Evolutionary conservation across 164 flowering plant species (phyloP), one percentile per base, ranked within the genome.

Genomic region (Chimonanthus praecox): DNA sequence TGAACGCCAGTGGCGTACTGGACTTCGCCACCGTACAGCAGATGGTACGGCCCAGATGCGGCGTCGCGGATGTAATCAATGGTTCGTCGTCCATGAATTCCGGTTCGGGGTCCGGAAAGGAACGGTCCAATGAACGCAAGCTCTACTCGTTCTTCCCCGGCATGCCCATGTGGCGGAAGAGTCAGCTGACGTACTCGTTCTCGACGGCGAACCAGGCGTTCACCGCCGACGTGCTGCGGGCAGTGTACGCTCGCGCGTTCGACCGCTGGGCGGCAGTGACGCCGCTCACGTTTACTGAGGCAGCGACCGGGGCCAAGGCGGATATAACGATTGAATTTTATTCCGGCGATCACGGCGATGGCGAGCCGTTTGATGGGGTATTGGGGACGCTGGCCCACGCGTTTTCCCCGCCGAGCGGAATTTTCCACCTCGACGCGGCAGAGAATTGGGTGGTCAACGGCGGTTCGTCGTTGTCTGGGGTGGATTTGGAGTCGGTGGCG

Each of bases 371-470:
- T 75, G 96, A 90, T 51, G 96, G 93, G 45, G 84, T 79, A 3
- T 16, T 89, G 49, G 96, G 96, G 8, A 84, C 86, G 50, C 76
- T 90, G 67, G 97, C 86, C 7, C 94, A 90, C 75, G 92, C 93
- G 4, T 88, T 88, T 76, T 84, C 91, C 20, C 94, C 93, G 7
- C 80, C 85, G 66, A 82, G 78, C 77, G 94, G 94, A 71, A 72
- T 84, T 81, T 70, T 90, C 70, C 97, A 92, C 75, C 79, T 88
- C 3, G 97, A 92, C 75, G 84, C 79, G 7, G 87, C 82, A 0
- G 96, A 89, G 73, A 78, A 73, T 11, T 90, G 96, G 96, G 82
- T 84, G 67, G 79, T 85, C 8, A 85, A 89, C 11, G 74, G 46
- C 3, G 61, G 15, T 15, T 11, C 18, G 9, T 5, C 49, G 63